These are phyloP conservation scores for Exophiala lecanii-corni DNA, from an alignment of 2,329 filamentous ascomycete species.

Conservation along the genomic window DNA sequence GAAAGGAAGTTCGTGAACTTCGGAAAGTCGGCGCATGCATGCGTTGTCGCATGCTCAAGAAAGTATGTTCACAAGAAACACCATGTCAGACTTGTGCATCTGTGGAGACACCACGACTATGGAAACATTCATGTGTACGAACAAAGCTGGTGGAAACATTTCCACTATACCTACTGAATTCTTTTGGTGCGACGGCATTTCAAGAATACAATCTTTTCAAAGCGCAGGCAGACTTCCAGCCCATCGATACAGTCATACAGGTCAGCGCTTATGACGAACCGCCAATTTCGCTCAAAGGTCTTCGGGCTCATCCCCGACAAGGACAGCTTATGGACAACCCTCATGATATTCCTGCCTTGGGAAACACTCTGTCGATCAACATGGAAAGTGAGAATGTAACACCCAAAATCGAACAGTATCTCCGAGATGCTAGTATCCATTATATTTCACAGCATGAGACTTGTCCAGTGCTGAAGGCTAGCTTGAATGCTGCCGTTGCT, in stretches of 20 bases:
- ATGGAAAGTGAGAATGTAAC: conserved; percentile 47
- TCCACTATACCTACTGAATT: conserved; percentile 50
- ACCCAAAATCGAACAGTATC: conserved; percentile 51
- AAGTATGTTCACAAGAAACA: conserved; percentile 57
- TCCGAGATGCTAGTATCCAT: conserved; percentile 43
- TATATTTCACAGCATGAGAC: conserved; percentile 39
- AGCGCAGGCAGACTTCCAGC: conserved; percentile 32
- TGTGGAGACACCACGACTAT: conserved; percentile 57
- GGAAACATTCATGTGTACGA: conserved; percentile 57
- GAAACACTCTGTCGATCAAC: conserved; percentile 47
- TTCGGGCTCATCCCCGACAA: conserved; percentile 37
- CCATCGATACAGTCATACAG: conserved; percentile 50
- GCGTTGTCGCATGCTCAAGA: conserved; percentile 61
- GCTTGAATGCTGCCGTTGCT: conserved; percentile 6
- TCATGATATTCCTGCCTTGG: conserved; percentile 26
- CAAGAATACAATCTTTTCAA: conserved; percentile 48
- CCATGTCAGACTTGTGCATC: conserved; percentile 56
- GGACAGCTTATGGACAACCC: conserved; percentile 32
- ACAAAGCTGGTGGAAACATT: conserved; percentile 56
- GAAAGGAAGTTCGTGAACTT: conserved; percentile 56
- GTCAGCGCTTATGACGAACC: conserved; percentile 53
- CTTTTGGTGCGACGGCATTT: conserved; percentile 51
- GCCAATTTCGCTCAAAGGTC: conserved; percentile 43
- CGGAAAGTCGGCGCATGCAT: conserved; percentile 59
- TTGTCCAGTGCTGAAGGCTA: conserved; percentile 43